Evolutionary conservation across 768 basidiomycete species (phyloP), one percentile per base, ranked within the genome.

Genomic region (Hydnomerulius pinastri): DNA sequence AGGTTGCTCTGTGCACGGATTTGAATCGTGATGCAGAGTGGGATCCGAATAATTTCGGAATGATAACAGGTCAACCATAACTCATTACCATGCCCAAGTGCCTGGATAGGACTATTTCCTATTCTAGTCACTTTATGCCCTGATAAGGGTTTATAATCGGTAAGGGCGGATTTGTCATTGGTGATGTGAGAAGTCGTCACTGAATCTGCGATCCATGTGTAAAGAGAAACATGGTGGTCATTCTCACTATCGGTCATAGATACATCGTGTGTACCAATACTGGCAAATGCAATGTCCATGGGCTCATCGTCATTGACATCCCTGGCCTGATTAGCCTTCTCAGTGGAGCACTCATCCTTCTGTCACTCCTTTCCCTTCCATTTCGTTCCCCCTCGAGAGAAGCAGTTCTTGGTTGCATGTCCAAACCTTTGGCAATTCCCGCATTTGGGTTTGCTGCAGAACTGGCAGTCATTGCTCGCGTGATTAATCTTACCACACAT

Each of bases 201-300:
- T 1, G 46, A 46, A 7, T 54, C 40, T 0, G 36, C 46, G 4
- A 59, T 24, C 58, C 55, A 59, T 2, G 13, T 38, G 2, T 53
- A 49, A 45, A 23, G 30, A 17, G 46, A 51, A 41, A 58, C 25
- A 0, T 38, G 2, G 9, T 20, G 48, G 12, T 38, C 21, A 0
- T 53, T 23, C 13, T 3, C 11, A 46, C n/a, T 2, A 6, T n/a
- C 25, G 6, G 17, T 1, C 2, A 39, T 10, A 13, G 1, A n/a
- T 32, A 40, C 24, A 48, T 39, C 7, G 13, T 30, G 29, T 30
- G 13, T 13, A 13, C 13, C 29, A 30, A 30, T 8, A 8, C 29
- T 30, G n/a, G n/a, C n/a, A n/a, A n/a, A n/a, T n/a, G n/a, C n/a
- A n/a, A n/a, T n/a, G n/a, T 30, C 29, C 29, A 30, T 30, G 8